Evolutionary conservation across 768 basidiomycete genomes (phyloP).

Genomic region (Clitopilus passeckerianus): DNA sequence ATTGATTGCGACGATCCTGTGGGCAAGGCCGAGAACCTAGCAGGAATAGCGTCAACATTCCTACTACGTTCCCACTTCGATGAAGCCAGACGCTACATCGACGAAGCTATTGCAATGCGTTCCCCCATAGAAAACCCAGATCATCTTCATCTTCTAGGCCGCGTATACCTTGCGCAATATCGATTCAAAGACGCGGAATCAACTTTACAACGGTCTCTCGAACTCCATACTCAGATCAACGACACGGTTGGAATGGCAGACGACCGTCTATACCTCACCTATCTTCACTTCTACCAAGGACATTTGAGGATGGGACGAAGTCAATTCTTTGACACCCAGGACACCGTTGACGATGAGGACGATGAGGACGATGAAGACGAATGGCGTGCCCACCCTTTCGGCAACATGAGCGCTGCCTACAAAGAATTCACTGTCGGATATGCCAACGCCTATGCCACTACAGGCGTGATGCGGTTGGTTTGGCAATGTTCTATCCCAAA

Average conservation of each 20-base stretch:
- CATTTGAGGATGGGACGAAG: background rate
- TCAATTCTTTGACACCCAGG: background rate
- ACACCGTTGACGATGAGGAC: background rate
- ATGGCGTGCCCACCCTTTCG: background rate
- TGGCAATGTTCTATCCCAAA: background rate
- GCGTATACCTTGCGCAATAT: constrained; percentile 15
- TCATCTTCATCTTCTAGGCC: constrained; percentile 18
- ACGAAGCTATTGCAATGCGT: constrained; percentile 16
- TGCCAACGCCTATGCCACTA: constrained; percentile 1
- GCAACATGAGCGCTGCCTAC: background rate
- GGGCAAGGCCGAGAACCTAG: constrained; percentile 17
- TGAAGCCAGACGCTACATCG: constrained; percentile 14
- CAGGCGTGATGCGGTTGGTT: constrained; percentile 2
- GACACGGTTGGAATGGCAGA: constrained; percentile 15
- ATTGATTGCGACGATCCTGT: constrained; percentile 15
- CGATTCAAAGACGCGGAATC: constrained; percentile 12
- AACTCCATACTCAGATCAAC: constrained; percentile 11
- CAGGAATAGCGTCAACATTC: constrained; percentile 14
- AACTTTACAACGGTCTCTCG: constrained; percentile 6
- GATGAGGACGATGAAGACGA: background rate
- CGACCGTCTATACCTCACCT: constrained; percentile 10
- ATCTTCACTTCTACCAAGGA: constrained; percentile 10
- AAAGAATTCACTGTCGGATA: background rate
- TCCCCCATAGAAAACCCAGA: constrained; percentile 17
- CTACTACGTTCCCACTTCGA: constrained; percentile 20